Conservation (phyloP, 768 basidiomycete species). For the Tylopilus cervinicoccineus region DNA sequence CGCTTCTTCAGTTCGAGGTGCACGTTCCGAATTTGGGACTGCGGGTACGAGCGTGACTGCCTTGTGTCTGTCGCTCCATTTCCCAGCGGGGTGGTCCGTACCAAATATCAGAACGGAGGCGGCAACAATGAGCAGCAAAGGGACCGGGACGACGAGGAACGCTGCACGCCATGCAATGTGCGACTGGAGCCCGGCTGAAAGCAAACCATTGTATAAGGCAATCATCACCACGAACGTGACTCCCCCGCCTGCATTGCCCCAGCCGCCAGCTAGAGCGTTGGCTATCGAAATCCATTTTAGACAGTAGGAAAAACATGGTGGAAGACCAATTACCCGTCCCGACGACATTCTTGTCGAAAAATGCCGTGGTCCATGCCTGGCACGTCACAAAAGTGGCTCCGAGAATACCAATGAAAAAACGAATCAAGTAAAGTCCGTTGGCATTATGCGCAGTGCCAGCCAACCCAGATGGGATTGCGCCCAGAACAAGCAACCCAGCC, state of each 20-base stretch:
- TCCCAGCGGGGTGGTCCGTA: conserved; percentile 8
- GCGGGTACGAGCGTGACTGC: background rate
- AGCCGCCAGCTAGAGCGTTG: conserved; percentile 2
- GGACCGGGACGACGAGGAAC: conserved; percentile 55
- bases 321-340: conserved; percentile 27
- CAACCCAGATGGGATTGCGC: conserved; percentile 7
- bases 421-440: conserved; percentile 38
- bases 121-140: conserved; percentile 44
- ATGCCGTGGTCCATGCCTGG: conserved; percentile 56
- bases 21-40: no score
- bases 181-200: conserved; percentile 33
- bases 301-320: background rate
- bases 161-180: conserved; percentile 51
- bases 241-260: conserved; percentile 5
- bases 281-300: background rate
- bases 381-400: conserved; percentile 61
- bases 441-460: conserved; percentile 36
- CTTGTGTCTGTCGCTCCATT: conserved; percentile 10
- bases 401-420: conserved; percentile 60
- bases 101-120: background rate
- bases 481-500: conserved; percentile 4
- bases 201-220: conserved; percentile 38
- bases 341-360: conserved; percentile 51
- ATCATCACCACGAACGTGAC: conserved; percentile 10
- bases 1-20: no score